Base-by-base conservation (phyloP, 2,329 filamentous ascomycete genomes). In the Cladophialophora carrionii region DNA sequence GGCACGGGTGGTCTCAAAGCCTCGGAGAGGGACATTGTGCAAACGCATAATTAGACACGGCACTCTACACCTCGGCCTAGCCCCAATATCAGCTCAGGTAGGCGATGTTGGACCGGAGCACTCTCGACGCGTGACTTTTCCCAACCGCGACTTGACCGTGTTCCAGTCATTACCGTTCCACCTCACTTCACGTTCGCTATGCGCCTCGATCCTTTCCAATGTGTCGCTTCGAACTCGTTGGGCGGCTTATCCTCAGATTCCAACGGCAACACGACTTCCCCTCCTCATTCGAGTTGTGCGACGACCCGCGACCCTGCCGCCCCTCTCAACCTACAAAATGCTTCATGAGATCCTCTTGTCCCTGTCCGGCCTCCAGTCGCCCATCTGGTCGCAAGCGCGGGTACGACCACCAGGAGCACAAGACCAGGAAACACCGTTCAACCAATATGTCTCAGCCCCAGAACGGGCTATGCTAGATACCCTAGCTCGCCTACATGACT, bases 291-390 rank as follows among this genome's bases (percentile, higher is more conserved):
- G 63, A 66, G 52, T 46, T 60, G 14, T 48, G 26, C 48, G 62
- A 62, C 60, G 65, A 64, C 37, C 64, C 65, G 48, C 57, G 48
- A 7, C 64, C 67, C 22, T 60, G 64, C 24, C 43, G 61, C 22
- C 49, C 53, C 29, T 12, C 56, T 26, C 58, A 37, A 20, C 56
- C 60, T n/a, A n/a, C 64, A 51, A 67, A 71, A 99, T 99, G 95
- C 90, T 99, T 78, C 95, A 98, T 86, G 95, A 99, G 84, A 92
- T 99, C 81, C 88, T 98, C 78, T 89, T 99, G 78, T 94, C 93
- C 77, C 88, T 98, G 78, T 96, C 93, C 73, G 94, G 95, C 71
- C 91, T 98, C 80, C 90, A 91, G 70, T 97, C 94, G 70, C 90
- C 92, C 71, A 86, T 98, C 75, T 90, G 68, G 67, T 58, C 61